Evolutionary conservation across 1,284 basidiomycete genomes (phyloP).

Genomic region (Chalciporus piperatoides): DNA sequence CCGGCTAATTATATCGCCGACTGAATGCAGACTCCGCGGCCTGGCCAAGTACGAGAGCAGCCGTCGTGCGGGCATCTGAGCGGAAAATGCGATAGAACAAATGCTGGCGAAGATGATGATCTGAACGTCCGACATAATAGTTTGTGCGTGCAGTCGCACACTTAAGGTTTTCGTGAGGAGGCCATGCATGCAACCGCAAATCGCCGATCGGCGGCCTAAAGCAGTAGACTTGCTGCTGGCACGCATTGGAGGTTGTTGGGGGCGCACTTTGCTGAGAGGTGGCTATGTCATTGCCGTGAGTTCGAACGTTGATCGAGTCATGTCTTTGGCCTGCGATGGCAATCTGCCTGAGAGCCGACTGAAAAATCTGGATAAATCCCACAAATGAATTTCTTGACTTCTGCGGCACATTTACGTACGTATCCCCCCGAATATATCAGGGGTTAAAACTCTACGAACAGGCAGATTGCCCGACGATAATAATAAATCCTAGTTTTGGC

Average conservation of each 20-base stretch:
- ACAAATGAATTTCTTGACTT: conserved; percentile 27
- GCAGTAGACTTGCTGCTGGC: conserved; percentile 5
- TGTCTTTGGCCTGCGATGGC: conserved; percentile 4
- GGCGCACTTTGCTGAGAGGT: background rate
- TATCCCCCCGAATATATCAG: conserved; percentile 51
- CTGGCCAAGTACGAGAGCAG: background rate
- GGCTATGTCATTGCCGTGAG: background rate
- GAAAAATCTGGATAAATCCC: conserved; percentile 11
- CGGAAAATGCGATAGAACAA: background rate
- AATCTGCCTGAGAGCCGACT: conserved; percentile 22
- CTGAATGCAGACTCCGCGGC: conserved; percentile 29
- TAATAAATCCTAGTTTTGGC: conserved; percentile 58
- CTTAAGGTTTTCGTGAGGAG: conserved; percentile 20
- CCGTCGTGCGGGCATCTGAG: background rate
- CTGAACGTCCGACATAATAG: background rate
- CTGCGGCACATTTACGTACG: conserved; percentile 53
- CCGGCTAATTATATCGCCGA: conserved; percentile 33
- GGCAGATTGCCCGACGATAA: conserved; percentile 51
- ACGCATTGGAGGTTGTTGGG: background rate
- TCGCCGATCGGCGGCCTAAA: conserved; percentile 25
- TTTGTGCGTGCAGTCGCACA: conserved; percentile 5
- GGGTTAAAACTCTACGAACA: conserved; percentile 44
- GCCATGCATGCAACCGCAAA: conserved; percentile 29
- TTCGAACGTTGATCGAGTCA: conserved; percentile 19
- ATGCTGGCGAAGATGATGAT: conserved; percentile 5